phyloP scores from a whole-genome alignment of 306 rosid genomes.

The Arachis stenosperma region DNA sequence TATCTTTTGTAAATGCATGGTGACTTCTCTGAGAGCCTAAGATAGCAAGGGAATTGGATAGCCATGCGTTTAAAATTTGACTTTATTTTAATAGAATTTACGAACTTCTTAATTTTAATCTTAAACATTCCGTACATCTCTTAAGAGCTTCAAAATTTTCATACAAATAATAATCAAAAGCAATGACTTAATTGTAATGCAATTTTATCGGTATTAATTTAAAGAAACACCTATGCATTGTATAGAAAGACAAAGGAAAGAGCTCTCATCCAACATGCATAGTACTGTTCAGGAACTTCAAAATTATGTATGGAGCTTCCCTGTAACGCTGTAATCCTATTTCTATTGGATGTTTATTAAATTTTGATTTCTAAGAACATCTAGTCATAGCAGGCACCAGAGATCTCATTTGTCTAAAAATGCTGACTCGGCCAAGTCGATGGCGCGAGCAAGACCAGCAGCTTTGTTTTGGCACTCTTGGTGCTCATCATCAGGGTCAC shows the following conservation, averaged over 20 bases:
- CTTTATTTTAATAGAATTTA: no score
- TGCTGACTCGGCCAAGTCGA: constrained; percentile 77
- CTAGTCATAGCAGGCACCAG: background rate
- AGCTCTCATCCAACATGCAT: background rate
- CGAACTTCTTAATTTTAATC: no score
- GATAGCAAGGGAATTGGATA: background rate
- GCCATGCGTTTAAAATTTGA: no score
- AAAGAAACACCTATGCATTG: constrained; percentile 1
- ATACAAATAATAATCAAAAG: no score
- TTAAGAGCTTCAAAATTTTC: no score
- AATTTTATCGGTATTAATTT: background rate
- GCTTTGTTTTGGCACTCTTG: constrained; percentile 92
- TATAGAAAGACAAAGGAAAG: background rate
- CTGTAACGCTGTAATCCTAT: background rate
- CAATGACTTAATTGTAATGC: no score
- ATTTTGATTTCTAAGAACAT: background rate
- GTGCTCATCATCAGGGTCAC: constrained; percentile 72
- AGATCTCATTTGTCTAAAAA: constrained; percentile 53
- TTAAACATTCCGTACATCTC: no score
- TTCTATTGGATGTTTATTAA: background rate
- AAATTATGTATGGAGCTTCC: background rate
- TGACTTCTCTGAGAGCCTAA: background rate
- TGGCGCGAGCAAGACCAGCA: constrained; percentile 85
- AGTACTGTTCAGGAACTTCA: background rate
- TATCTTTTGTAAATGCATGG: constrained; percentile 5